These are phyloP conservation scores for Auxenochlorella pyrenoidosa DNA, from an alignment of 139 green algal species.

Conservation along the genomic window DNA sequence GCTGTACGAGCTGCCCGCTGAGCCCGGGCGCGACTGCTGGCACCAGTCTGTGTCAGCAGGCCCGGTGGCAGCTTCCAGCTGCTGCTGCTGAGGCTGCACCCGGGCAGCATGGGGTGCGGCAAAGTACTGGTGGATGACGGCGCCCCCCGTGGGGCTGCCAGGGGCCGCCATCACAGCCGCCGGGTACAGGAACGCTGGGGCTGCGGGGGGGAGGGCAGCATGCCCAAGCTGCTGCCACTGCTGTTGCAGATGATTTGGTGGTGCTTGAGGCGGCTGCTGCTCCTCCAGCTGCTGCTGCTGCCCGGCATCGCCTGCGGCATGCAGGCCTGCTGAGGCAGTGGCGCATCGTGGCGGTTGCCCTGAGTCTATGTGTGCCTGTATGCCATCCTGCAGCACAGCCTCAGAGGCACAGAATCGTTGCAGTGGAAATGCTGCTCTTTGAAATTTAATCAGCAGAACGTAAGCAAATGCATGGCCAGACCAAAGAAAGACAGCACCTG, in stretches of 20 bases:
- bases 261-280: neutral
- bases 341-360: neutral
- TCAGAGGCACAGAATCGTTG: neutral
- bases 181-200: neutral
- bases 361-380: neutral
- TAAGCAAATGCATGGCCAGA: neutral
- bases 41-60: neutral
- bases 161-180: neutral
- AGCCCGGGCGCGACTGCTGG: neutral
- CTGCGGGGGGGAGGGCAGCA: neutral
- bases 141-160: neutral
- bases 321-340: neutral
- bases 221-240: neutral
- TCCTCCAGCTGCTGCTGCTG: neutral
- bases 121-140: slow-evolving; percentile 14
- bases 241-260: neutral
- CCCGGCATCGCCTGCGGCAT: neutral
- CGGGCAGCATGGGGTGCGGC: neutral
- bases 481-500: neutral
- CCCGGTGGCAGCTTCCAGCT: neutral
- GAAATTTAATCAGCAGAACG: too few species aligned
- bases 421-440: neutral
- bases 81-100: neutral
- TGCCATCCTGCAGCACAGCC: neutral
- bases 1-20: neutral